phyloP scores from a whole-genome alignment of 148 eudicot species.

The Camellia japonica region DNA sequence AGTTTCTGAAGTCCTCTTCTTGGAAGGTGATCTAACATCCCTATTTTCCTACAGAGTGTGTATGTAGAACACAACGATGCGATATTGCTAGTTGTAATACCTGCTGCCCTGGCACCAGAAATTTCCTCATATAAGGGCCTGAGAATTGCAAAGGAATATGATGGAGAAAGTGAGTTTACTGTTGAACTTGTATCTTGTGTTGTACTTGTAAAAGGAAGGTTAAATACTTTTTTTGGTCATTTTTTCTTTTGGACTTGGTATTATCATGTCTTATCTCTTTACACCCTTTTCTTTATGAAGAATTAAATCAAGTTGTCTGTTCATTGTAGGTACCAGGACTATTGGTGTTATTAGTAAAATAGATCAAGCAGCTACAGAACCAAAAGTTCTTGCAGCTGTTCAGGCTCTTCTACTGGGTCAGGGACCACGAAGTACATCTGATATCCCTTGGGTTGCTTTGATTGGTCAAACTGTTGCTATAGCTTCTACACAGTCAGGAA shows the following conservation, averaged over 20 bases:
- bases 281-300: not conserved
- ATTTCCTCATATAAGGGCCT: constrained; percentile 77
- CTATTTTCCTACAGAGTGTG: constrained; percentile 49
- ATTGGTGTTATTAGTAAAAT: constrained; percentile 95
- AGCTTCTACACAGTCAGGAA: constrained; percentile 88
- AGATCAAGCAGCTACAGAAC: constrained; percentile 92
- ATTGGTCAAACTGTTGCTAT: constrained; percentile 98
- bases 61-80: constrained; percentile 93
- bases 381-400: constrained; percentile 94
- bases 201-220: not conserved
- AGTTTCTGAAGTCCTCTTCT: not conserved
- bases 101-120: constrained; percentile 93
- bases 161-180: constrained; percentile 69
- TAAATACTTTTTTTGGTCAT: not conserved
- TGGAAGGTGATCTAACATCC: constrained; percentile 23
- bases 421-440: constrained; percentile 92
- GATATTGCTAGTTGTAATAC: constrained; percentile 82
- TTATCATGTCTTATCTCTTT: constrained; percentile 3
- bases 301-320: constrained; percentile 12
- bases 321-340: constrained; percentile 78
- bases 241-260: not conserved
- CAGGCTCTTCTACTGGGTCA: constrained; percentile 87
- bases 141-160: constrained; percentile 90
- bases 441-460: constrained; percentile 96
- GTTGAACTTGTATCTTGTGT: constrained; percentile 20